A percentile compares a stretch with the other conserved stretches of the same genome.
Conservation (phyloP, 306 rosid genomes). For the Dryas drummondii region DNA sequence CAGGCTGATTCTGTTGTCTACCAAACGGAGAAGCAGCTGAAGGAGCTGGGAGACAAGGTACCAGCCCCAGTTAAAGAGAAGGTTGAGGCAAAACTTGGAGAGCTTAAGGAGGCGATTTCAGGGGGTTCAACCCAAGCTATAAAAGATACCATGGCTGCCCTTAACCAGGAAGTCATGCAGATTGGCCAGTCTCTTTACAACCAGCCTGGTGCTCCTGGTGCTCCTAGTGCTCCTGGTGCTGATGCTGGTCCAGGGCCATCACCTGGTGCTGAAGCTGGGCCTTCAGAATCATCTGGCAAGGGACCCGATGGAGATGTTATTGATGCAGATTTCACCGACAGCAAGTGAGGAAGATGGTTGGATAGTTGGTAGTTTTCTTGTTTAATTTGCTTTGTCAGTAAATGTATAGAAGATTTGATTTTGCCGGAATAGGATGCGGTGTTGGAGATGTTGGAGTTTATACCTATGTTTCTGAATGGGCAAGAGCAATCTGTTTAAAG, state of each 20-base stretch:
- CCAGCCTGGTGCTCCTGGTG: conserved; percentile 64
- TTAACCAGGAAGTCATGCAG: conserved; percentile 75
- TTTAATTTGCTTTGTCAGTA: background rate
- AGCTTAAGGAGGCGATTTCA: conserved; percentile 63
- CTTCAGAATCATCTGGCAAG: conserved; percentile 53
- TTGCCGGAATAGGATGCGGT: background rate
- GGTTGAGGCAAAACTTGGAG: conserved; percentile 65
- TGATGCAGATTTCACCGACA: conserved; percentile 48
- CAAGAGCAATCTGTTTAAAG: too few species aligned
- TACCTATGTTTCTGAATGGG: too few species aligned
- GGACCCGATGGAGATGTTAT: conserved; percentile 72
- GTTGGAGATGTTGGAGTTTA: background rate
- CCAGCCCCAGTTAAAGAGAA: conserved; percentile 63
- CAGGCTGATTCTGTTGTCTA: conserved; percentile 77
- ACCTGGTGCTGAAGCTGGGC: conserved; percentile 53
- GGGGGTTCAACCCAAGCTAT: conserved; percentile 58
- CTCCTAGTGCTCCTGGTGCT: conserved; percentile 52
- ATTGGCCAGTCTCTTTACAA: conserved; percentile 70
- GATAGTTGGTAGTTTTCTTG: background rate
- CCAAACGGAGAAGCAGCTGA: conserved; percentile 77
- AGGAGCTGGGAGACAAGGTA: conserved; percentile 70
- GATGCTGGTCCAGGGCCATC: conserved; percentile 25
- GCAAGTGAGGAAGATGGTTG: conserved; percentile 44
- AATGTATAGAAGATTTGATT: conserved; percentile 23
- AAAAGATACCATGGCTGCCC: conserved; percentile 64